Base-by-base conservation (phyloP, 805 yeast genomes). In the Phaffomyces opuntiae region DNA sequence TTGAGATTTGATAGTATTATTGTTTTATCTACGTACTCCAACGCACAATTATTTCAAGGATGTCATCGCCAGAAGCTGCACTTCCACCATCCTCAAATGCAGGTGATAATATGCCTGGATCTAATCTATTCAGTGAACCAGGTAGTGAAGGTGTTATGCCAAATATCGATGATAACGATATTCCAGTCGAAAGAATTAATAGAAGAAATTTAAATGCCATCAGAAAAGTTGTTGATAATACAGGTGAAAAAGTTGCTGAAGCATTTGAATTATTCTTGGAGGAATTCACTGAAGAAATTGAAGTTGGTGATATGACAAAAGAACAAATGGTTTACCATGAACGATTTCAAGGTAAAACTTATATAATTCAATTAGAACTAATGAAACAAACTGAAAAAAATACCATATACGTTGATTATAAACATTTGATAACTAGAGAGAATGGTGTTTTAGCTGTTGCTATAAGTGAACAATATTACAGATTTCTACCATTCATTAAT, bases 161-260 rank as follows among this genome's bases (percentile, higher is more conserved):
- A 29, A 41, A 35, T 14, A 21, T 21, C 24, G 47, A 50, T 26
- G 49, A 43, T 11, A 49, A 26, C 6, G 53, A 53, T 33, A 47
- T 36, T 4, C 51, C 19, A 21, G 47, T 57, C 1, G 62, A 64
- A 24, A 53, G 67, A 29, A 59, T 71, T 49, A 67, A 74, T 56
- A 74, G 84, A 67, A 74, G 83, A 57, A 76, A 78, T 49, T 69
- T 82, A 48, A 72, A 77, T 48, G 80, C 80, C 26, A 87, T 91
- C 44, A 89, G 95, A 26, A 87, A 85, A 60, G 96, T 93, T 26
- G 78, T 78, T 26, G 99, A 93, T 68, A 79, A 80, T 40, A 88
- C 96, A 4, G 97, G 96, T 48, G 97, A 90, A 61, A 87, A 87
- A 55, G 97, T 93, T 16, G 78, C 91, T 38, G 96, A 88, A 63